phyloP scores from a whole-genome alignment of 192 early-diverging fungal genomes.

The Coemansia sp. region DNA sequence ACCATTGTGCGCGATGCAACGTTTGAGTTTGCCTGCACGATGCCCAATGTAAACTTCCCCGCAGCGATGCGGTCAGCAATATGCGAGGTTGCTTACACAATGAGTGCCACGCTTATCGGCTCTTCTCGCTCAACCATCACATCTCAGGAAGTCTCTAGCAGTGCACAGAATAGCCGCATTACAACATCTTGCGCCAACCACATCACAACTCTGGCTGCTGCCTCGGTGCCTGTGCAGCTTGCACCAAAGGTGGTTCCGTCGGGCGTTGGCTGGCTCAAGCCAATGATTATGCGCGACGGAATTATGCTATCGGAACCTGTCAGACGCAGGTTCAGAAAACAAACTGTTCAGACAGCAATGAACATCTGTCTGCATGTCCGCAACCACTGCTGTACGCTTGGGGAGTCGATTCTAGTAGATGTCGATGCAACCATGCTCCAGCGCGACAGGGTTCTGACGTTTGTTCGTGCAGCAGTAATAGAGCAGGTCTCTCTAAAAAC shows the following conservation, averaged over 20 bases:
- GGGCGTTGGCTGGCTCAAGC: constrained; percentile 56
- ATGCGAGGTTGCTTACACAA: constrained; percentile 44
- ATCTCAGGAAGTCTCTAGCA: background rate
- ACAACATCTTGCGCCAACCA: constrained; percentile 22
- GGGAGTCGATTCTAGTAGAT: constrained; percentile 47
- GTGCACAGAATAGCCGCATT: background rate
- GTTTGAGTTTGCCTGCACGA: constrained; percentile 49
- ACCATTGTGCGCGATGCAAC: constrained; percentile 21
- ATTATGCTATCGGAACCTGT: constrained; percentile 37
- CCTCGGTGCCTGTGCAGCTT: constrained; percentile 35
- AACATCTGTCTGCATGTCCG: constrained; percentile 53
- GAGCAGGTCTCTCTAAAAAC: constrained; percentile 53
- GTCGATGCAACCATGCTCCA: constrained; percentile 54
- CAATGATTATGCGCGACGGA: constrained; percentile 52
- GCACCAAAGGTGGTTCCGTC: constrained; percentile 45
- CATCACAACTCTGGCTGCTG: constrained; percentile 28
- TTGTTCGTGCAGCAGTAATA: constrained; percentile 46
- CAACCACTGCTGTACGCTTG: constrained; percentile 55
- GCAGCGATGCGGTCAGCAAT: constrained; percentile 51
- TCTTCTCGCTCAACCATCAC: constrained; percentile 1
- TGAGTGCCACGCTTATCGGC: constrained; percentile 35
- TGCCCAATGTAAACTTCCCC: constrained; percentile 53
- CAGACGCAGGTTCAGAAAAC: constrained; percentile 37
- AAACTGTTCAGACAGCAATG: constrained; percentile 46
- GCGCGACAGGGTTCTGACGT: constrained; percentile 51